Evolutionary conservation across 331 rosid species (phyloP).

Genomic region (Spiraea crenata): DNA sequence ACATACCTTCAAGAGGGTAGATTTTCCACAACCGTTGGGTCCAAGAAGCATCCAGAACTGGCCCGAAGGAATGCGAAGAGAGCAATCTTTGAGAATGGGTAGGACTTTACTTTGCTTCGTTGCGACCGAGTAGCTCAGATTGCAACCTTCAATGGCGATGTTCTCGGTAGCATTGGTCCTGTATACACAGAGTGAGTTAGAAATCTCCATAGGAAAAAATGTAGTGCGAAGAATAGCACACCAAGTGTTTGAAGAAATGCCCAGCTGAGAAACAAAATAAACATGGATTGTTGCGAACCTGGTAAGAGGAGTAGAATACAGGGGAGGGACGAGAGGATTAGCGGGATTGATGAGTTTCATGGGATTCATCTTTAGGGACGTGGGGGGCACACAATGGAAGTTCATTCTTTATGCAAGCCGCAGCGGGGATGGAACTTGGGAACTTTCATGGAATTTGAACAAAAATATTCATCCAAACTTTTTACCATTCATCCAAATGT

Average conservation of each 20-base stretch:
- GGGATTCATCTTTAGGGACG: background rate
- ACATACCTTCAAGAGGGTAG: constrained; percentile 78
- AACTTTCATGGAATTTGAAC: too few species aligned
- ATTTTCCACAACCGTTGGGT: constrained; percentile 86
- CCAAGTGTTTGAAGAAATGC: background rate
- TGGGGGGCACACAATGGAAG: background rate
- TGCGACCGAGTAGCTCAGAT: constrained; percentile 54
- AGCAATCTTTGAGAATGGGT: constrained; percentile 66
- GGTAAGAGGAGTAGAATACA: constrained; percentile 3
- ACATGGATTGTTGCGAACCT: background rate
- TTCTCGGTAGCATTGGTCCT: constrained; percentile 38
- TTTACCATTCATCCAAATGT: too few species aligned
- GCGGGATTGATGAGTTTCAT: constrained; percentile 4
- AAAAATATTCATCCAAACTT: too few species aligned
- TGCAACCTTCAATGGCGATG: constrained; percentile 60
- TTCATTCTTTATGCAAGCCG: too few species aligned
- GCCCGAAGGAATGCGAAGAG: constrained; percentile 72
- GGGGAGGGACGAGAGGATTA: constrained; percentile 4
- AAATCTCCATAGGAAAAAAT: background rate
- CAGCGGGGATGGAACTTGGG: too few species aligned
- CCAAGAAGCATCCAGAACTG: constrained; percentile 96
- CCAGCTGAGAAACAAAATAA: background rate
- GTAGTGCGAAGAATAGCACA: background rate
- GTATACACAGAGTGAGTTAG: background rate
- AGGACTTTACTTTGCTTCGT: constrained; percentile 43